Evolutionary conservation across 306 rosid species (phyloP).

Genomic region (Quercus engelmannii): DNA sequence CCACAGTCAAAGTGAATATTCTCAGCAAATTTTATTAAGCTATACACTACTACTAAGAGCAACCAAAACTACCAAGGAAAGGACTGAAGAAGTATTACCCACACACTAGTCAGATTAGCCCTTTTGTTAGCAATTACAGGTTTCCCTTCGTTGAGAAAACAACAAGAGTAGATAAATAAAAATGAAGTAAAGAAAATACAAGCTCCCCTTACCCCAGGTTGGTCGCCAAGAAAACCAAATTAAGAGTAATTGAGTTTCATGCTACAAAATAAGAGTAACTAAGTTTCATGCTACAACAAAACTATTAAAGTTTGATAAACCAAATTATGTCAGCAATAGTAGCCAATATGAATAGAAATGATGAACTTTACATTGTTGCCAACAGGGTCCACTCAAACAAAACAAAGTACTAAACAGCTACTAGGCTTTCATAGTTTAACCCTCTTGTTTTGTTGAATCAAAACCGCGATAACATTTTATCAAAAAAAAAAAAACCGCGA

Average conservation of each 20-base stretch:
- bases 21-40: background rate
- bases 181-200: background rate
- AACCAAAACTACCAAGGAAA: constrained; percentile 7
- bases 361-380: background rate
- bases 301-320: background rate
- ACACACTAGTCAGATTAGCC: constrained; percentile 19
- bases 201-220: background rate
- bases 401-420: background rate
- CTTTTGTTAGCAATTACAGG: constrained; percentile 32
- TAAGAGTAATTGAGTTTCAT: constrained; percentile 7
- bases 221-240: background rate
- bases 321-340: background rate
- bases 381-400: background rate
- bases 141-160: constrained; percentile 32
- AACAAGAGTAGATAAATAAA: constrained; percentile 12
- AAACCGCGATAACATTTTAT: background rate
- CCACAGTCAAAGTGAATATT: too few species aligned
- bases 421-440: too few species aligned
- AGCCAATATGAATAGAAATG: background rate
- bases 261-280: background rate
- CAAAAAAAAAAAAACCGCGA: background rate
- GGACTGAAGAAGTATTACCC: constrained; percentile 41
- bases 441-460: background rate
- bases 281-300: background rate
- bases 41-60: background rate